These are phyloP conservation scores for Lagerstroemia speciosa DNA, from an alignment of 345 rosid genomes.

Conservation along the genomic window DNA sequence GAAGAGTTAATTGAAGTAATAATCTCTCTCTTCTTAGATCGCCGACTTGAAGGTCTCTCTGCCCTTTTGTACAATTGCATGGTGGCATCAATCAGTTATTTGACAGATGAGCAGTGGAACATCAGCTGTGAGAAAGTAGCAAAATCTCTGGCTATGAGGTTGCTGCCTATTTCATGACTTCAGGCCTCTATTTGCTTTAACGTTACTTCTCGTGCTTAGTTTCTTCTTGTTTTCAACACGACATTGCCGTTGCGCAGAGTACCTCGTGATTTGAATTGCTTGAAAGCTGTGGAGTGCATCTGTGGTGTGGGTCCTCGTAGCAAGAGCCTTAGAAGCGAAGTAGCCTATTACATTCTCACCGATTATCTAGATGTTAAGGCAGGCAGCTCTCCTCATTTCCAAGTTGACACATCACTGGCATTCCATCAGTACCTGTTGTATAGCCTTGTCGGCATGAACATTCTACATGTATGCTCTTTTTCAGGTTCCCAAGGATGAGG, in stretches of 20 bases:
- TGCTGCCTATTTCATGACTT: not conserved
- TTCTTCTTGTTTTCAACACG: slow-evolving; percentile 5
- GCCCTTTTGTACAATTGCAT: slow-evolving; percentile 40
- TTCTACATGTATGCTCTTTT: slow-evolving; percentile 4
- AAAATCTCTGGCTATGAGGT: slow-evolving; percentile 66
- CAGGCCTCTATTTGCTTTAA: not conserved
- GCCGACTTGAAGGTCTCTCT: slow-evolving; percentile 54
- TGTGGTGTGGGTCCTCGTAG: slow-evolving; percentile 42
- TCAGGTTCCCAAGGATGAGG: slow-evolving; percentile 61
- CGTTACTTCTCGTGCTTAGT: not conserved
- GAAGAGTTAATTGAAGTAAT: slow-evolving; percentile 48
- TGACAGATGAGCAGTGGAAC: slow-evolving; percentile 72
- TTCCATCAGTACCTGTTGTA: not conserved
- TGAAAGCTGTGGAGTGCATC: slow-evolving; percentile 63
- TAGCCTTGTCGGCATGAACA: not conserved
- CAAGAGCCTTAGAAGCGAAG: slow-evolving; percentile 52
- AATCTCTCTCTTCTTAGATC: slow-evolving; percentile 46
- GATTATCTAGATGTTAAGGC: slow-evolving; percentile 55
- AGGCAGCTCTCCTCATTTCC: slow-evolving; percentile 10
- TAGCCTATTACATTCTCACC: slow-evolving; percentile 51
- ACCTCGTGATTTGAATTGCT: slow-evolving; percentile 69
- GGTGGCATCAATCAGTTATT: slow-evolving; percentile 40
- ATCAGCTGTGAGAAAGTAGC: slow-evolving; percentile 52
- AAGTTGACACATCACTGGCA: not conserved
- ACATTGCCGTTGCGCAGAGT: slow-evolving; percentile 37